These are phyloP conservation scores for Sugiyamaella chiloensis DNA, from an alignment of 805 yeast species.

Conservation along the genomic window DNA sequence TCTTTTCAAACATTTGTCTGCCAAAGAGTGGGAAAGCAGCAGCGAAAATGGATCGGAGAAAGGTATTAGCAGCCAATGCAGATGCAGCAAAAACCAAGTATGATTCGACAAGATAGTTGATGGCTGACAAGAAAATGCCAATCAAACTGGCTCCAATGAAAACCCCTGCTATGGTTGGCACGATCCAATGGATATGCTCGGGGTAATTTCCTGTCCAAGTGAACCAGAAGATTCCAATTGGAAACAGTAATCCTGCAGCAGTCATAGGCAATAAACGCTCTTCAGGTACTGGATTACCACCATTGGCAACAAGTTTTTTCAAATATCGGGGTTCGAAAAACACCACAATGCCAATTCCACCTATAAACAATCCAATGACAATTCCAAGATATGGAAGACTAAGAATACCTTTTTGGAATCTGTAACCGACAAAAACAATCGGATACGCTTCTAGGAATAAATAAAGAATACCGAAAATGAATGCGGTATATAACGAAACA, in stretches of 20 bases:
- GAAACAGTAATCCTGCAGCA: constrained; percentile 65
- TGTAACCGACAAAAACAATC: constrained; percentile 63
- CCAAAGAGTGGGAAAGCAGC: constrained; percentile 75
- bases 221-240: constrained; percentile 81
- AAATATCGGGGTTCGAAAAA: constrained; percentile 53
- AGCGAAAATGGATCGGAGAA: constrained; percentile 66
- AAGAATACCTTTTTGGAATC: constrained; percentile 54
- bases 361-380: constrained; percentile 62
- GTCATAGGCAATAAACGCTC: constrained; percentile 77
- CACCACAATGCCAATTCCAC: constrained; percentile 50
- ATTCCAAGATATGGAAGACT: constrained; percentile 78
- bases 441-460: constrained; percentile 72
- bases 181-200: constrained; percentile 71
- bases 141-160: constrained; percentile 68
- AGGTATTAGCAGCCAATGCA: constrained; percentile 71
- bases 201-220: constrained; percentile 85
- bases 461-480: constrained; percentile 75
- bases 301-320: constrained; percentile 47
- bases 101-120: constrained; percentile 71
- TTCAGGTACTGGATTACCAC: constrained; percentile 69
- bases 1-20: constrained; percentile 59
- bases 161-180: constrained; percentile 64
- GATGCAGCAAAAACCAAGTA: constrained; percentile 75
- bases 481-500: constrained; percentile 66
- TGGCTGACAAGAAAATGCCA: constrained; percentile 63